Conservation (phyloP, 441 rosid species). For the Dalechampia spathulata region DNA sequence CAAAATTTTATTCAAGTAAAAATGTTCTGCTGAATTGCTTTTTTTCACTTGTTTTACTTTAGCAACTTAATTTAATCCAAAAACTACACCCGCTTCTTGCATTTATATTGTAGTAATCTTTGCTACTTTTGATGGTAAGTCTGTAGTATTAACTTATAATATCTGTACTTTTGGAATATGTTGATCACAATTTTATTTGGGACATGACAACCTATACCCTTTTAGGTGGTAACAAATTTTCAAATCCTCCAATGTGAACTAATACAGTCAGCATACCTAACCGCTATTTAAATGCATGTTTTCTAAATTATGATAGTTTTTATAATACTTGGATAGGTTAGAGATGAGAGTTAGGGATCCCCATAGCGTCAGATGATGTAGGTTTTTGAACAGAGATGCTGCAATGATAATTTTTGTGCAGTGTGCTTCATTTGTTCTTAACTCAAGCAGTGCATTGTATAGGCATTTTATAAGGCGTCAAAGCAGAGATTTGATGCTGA, state of each 20-base stretch:
- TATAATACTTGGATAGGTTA: not conserved
- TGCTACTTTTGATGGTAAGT: not conserved
- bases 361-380: not conserved
- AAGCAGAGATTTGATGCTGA: slow-evolving; percentile 69
- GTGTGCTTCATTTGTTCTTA: slow-evolving; percentile 12
- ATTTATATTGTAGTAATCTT: not conserved
- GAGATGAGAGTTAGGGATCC: not conserved
- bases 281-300: not conserved
- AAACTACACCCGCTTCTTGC: not conserved
- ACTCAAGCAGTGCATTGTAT: slow-evolving; percentile 16
- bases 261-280: not conserved
- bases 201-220: no score
- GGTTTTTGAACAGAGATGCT: not conserved
- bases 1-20: no score
- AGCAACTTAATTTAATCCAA: not conserved
- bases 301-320: not conserved
- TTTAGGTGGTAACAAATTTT: not conserved
- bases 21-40: not conserved
- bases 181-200: not conserved
- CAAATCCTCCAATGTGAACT: not conserved
- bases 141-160: not conserved
- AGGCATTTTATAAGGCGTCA: slow-evolving; percentile 81
- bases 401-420: not conserved
- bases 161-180: not conserved
- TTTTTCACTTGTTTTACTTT: not conserved